Base-by-base conservation (phyloP, 73 alveolate species). In the Paramecium sonneborni region DNA sequence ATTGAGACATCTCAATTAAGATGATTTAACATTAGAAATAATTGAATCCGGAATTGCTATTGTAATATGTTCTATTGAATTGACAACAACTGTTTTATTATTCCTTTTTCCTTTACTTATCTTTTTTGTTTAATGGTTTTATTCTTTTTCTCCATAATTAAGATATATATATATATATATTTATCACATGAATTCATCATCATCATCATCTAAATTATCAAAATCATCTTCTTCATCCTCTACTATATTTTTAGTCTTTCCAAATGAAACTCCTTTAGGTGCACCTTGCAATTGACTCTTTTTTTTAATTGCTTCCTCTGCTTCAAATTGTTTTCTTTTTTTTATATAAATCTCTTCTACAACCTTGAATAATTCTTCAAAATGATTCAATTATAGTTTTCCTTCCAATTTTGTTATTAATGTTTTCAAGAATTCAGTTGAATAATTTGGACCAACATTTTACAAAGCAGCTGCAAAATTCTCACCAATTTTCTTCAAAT, bases 401-500 rank as follows among this genome's bases (percentile, higher is more conserved):
- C 46, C 55, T 46, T 79, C 90, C 28, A 79, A 39, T 23, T 79
- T 79, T 1, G 46, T 18, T n/a, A 79, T 5, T 6, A 79, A 44
- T 1, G 69, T 41, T 46, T 26, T 79, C 20, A 79, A 44, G 35
- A 79, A 79, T 2, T 79, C 90, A 0, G 70, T 79, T 38, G 90
- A n/a, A 44, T 79, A 79, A 44, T 30, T 24, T 6, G 90, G 90
- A 18, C 90, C 90, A 20, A 79, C 90, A 43, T 79, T 79, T 79
- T 79, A 44, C 26, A 79, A 62, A 23, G 90, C 90, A 24, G 72
- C 72, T 6, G 62, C 90, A 44, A 79, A 79, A 79, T 79, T 79
- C 26, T 79, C 90, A 30, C 90, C 90, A 23, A 79, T 79, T 79
- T 79, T 79, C 55, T 79, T 79, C 90, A 79, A 44, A 79, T 79